Percentiles rank a stretch among this genome's conserved stretches.
phyloP scores from a whole-genome alignment of 176 grass and related monocot species.

The Cymbopogon citratus region DNA sequence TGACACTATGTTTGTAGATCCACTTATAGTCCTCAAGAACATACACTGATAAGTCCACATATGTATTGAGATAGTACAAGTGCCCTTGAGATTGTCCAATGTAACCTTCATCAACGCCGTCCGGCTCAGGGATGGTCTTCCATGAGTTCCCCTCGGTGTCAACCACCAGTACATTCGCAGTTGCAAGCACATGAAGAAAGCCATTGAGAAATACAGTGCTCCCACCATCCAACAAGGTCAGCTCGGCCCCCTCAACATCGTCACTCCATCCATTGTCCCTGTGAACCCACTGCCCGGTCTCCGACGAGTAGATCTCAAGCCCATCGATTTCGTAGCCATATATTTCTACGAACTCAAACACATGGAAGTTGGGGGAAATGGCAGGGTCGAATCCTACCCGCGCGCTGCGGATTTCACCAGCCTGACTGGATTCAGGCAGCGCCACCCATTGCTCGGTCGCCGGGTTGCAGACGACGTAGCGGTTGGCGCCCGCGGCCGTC shows the following conservation, averaged over 20 bases:
- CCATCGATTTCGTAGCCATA: neutral
- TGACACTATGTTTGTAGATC: neutral
- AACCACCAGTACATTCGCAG: neutral
- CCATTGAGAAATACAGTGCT: constrained; percentile 14
- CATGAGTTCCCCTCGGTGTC: neutral
- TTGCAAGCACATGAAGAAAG: neutral
- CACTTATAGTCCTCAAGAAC: constrained; percentile 13
- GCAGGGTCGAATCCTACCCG: too few relatives aligned
- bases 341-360: neutral
- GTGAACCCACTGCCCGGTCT: neutral
- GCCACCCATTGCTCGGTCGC: too few relatives aligned
- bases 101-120: neutral
- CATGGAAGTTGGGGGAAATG: neutral
- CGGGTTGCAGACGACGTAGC: too few relatives aligned
- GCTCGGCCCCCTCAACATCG: too few relatives aligned
- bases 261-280: neutral
- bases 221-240: neutral
- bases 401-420: too few relatives aligned
- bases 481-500: too few relatives aligned
- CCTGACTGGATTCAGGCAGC: too few relatives aligned
- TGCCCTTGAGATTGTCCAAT: neutral
- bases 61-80: neutral
- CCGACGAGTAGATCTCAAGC: constrained; percentile 15
- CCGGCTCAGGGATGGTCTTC: neutral
- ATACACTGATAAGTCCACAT: too few relatives aligned